Evolutionary conservation across 495 filamentous ascomycete genomes (phyloP), one percentile per base, ranked within the genome.

Genomic region (Jackrogersella minutella): DNA sequence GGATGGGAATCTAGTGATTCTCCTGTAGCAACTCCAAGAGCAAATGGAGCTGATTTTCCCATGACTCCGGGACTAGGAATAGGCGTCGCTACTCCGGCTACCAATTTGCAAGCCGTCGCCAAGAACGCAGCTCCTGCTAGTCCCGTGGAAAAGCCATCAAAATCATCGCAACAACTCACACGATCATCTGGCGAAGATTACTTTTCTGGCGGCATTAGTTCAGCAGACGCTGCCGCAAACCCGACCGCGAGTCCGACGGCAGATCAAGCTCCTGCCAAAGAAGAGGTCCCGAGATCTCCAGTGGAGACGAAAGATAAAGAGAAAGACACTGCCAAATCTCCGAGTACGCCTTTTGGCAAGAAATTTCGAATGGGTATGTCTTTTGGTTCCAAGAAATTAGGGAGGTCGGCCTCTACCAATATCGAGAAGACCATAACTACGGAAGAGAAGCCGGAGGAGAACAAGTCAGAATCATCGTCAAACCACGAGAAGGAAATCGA

Each of bases 301-400:
- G 74, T 78, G 30, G 90, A 92, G 39, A 85, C 81, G 13, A 79
- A 80, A 39, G 78, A 80, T 17, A 77, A 77, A 40, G 76, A 93
- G 34, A 87, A 84, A 26, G 90, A 92, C 24, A 87, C 77, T 58
- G 76, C 80, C 16, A 96, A 93, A 72, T 87, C 89, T 36, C 81
- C 85, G 0, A 82, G 82, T 19, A 89, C 86, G 1, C 76, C 91
- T 9, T 96, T 96, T 71, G 86, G 88, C 3, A 95, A 94, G 79
- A 95, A 94, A 71, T 93, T 97, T 76, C 85, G 88, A 13, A 92
- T 93, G 86, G 87, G 88, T 31, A 93, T 93, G 78, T 88, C 90
- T 5, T 90, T 91, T 73, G 85, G 87, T 46, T 85, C 80, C 70
- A 96, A 94, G 81, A 97, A 93, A 64, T 79, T 97, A 4, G 87